A percentile compares a stretch with the other conserved stretches of the same genome.
Conservation (phyloP, 371 early-diverging fungal species). For the Basidiobolus meristosporus region DNA sequence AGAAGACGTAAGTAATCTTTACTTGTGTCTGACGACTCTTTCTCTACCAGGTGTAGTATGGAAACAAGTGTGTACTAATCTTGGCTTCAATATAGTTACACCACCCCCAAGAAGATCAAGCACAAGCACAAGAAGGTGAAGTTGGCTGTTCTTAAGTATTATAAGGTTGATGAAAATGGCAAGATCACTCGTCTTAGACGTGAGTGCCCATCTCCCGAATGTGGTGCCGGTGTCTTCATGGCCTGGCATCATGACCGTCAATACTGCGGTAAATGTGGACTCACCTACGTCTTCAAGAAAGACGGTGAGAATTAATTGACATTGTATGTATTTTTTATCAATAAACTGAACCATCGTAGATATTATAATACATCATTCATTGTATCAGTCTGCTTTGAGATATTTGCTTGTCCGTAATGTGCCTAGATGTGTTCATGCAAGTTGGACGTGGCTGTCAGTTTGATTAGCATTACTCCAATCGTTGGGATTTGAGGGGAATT, state of each 20-base stretch:
- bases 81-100: slow-evolving; percentile 30
- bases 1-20: slow-evolving; percentile 48
- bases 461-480: no score
- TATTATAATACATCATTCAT: no score
- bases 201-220: slow-evolving; percentile 84
- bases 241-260: slow-evolving; percentile 91
- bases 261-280: slow-evolving; percentile 61
- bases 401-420: no score
- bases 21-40: slow-evolving; percentile 3
- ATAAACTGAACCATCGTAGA: no score
- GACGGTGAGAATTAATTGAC: slow-evolving; percentile 1
- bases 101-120: slow-evolving; percentile 98
- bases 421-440: no score
- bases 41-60: slow-evolving; percentile 1
- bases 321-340: no score
- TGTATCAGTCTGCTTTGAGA: no score
- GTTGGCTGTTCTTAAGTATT: slow-evolving; percentile 91
- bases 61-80: not conserved
- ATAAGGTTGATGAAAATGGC: slow-evolving; percentile 92
- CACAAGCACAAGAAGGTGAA: slow-evolving; percentile 98
- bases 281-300: slow-evolving; percentile 28
- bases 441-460: no score
- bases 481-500: no score
- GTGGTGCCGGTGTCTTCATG: slow-evolving; percentile 98
- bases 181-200: slow-evolving; percentile 96